Evolutionary conservation across 1,284 basidiomycete species (phyloP).

Genomic region (Stereum hirsutum): DNA sequence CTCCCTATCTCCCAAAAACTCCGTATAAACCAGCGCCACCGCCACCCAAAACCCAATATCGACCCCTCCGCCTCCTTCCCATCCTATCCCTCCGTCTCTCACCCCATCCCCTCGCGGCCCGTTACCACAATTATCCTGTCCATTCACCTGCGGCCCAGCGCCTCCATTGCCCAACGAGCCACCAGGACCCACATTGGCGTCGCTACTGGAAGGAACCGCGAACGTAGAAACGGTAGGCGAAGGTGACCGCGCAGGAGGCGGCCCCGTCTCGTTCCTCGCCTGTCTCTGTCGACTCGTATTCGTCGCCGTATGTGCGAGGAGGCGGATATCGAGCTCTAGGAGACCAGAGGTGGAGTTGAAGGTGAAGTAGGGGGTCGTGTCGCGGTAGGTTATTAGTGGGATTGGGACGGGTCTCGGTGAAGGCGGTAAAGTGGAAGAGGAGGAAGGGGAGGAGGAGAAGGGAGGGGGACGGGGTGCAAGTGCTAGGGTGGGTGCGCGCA

Average conservation of each 20-base stretch:
- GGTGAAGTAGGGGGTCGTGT: conserved; percentile 58
- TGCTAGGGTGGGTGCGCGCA: neutral
- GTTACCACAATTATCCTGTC: too few relatives aligned
- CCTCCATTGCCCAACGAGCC: too few relatives aligned
- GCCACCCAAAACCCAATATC: conserved; percentile 72
- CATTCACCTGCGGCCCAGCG: too few relatives aligned
- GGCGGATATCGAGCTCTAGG: conserved; percentile 40
- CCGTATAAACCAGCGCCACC: conserved; percentile 62
- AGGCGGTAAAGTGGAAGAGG: conserved; percentile 12
- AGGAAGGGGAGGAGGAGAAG: conserved; percentile 13
- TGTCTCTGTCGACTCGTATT: too few relatives aligned
- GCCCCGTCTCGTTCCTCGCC: too few relatives aligned
- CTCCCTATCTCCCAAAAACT: conserved; percentile 69
- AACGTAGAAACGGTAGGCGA: too few relatives aligned
- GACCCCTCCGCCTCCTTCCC: too few relatives aligned
- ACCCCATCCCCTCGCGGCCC: too few relatives aligned
- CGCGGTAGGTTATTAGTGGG: conserved; percentile 56
- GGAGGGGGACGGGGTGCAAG: conserved; percentile 34
- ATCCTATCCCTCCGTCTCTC: too few relatives aligned
- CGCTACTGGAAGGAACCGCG: too few relatives aligned
- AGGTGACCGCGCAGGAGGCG: conserved; percentile 44
- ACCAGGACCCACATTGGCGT: too few relatives aligned
- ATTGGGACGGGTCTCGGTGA: conserved; percentile 18
- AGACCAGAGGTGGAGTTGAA: conserved; percentile 48
- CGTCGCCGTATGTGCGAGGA: too few relatives aligned